Percentiles rank a stretch among this genome's conserved stretches.
phyloP scores from a whole-genome alignment of 371 early-diverging fungal species.

The Capniomyces stellatus region DNA sequence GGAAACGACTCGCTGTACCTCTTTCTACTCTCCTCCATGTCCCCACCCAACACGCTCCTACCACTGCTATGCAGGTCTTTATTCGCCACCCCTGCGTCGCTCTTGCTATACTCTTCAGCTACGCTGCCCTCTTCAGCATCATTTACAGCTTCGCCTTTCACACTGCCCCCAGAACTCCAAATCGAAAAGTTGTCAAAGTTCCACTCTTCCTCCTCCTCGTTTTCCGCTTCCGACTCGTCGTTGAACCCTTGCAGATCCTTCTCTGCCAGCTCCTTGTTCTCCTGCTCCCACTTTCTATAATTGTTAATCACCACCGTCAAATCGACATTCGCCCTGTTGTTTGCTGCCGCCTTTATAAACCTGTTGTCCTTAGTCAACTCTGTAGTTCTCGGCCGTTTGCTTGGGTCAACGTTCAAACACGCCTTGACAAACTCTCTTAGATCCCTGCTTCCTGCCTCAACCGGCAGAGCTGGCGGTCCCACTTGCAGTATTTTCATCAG shows the following conservation, averaged over 20 bases:
- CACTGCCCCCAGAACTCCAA: slow-evolving; percentile 16
- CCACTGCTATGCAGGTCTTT: no score
- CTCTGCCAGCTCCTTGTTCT: slow-evolving; percentile 10
- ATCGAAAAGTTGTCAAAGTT: slow-evolving; percentile 25
- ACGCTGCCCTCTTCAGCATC: no score
- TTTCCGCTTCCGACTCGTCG: slow-evolving; percentile 23
- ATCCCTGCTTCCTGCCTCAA: slow-evolving; percentile 35
- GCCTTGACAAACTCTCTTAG: slow-evolving; percentile 76
- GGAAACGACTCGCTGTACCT: no score
- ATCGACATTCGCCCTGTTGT: slow-evolving; percentile 21
- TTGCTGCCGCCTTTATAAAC: slow-evolving; percentile 42
- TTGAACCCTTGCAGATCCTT: slow-evolving; percentile 10
- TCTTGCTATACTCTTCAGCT: no score
- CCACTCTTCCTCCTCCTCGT: slow-evolving; percentile 19
- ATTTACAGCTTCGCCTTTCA: no score
- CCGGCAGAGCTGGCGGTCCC: slow-evolving; percentile 20
- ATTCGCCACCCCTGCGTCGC: no score
- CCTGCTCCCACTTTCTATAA: slow-evolving; percentile 16
- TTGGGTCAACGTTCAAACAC: slow-evolving; percentile 76
- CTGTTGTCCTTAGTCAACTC: slow-evolving; percentile 29
- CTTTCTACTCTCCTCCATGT: not conserved
- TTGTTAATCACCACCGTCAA: slow-evolving; percentile 18
- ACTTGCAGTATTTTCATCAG: slow-evolving; percentile 63
- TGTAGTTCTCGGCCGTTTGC: slow-evolving; percentile 31
- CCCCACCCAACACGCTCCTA: no score